Evolutionary conservation across 2,329 filamentous ascomycete species (phyloP).

Genomic region (Talaromyces sp.): DNA sequence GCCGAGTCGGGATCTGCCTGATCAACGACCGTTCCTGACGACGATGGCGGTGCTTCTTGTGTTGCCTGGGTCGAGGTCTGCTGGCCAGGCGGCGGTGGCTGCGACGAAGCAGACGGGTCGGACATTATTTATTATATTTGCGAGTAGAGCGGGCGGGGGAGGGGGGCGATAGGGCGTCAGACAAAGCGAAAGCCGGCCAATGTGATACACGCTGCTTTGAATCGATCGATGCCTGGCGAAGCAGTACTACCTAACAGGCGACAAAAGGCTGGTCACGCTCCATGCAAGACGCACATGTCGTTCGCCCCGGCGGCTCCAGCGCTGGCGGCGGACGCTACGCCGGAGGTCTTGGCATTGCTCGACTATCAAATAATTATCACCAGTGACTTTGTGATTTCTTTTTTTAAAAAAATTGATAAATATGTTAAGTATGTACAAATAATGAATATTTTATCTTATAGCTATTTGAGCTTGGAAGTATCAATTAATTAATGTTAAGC

Average conservation of each 20-base stretch:
- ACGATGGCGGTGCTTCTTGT: conserved; percentile 16
- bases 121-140: conserved; percentile 3
- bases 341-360: neutral
- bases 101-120: conserved; percentile 5
- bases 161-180: neutral
- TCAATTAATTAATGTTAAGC: neutral
- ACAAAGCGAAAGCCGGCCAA: neutral
- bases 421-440: neutral
- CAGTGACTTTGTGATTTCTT: neutral
- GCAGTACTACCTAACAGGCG: neutral
- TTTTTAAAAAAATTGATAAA: neutral
- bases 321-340: neutral
- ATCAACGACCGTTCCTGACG: conserved; percentile 5
- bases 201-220: neutral
- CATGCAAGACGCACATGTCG: neutral
- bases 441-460: neutral
- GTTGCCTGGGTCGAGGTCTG: conserved; percentile 16
- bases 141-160: neutral
- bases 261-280: neutral
- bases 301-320: neutral
- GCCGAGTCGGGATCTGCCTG: conserved; percentile 11
- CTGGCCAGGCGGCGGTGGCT: conserved; percentile 13
- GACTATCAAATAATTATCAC: neutral
- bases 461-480: neutral
- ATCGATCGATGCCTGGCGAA: neutral